These are phyloP conservation scores for Alternaria sp. DNA, from an alignment of 2,329 filamentous ascomycete species.

Conservation along the genomic window DNA sequence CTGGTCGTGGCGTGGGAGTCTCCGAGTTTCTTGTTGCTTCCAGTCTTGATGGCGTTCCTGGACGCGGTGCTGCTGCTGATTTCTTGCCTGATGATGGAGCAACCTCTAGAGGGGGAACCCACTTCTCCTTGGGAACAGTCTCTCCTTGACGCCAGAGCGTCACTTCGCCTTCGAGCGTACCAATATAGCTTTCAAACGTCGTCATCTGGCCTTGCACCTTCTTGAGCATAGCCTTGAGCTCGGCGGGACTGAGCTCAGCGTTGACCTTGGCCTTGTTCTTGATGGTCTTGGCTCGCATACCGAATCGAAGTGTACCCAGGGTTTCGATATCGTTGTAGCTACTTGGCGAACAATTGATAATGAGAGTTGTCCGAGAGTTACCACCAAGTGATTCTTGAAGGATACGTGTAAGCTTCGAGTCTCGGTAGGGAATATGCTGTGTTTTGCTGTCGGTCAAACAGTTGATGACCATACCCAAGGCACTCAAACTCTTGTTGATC, in stretches of 20 bases:
- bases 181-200: slow-evolving; percentile 87
- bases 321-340: slow-evolving; percentile 98
- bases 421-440: slow-evolving; percentile 93
- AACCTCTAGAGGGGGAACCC: slow-evolving; percentile 73
- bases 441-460: slow-evolving; percentile 96
- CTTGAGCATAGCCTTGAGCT: slow-evolving; percentile 91
- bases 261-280: slow-evolving; percentile 99
- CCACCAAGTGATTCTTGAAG: slow-evolving; percentile 96
- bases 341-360: slow-evolving; percentile 99
- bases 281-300: slow-evolving; percentile 96
- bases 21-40: slow-evolving; percentile 57
- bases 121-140: slow-evolving; percentile 85
- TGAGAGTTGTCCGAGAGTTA: slow-evolving; percentile 97
- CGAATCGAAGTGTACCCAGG: slow-evolving; percentile 88
- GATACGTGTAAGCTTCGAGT: slow-evolving; percentile 97
- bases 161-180: slow-evolving; percentile 83
- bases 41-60: slow-evolving; percentile 69
- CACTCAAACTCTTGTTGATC: slow-evolving; percentile 99
- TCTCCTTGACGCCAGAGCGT: slow-evolving; percentile 89
- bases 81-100: slow-evolving; percentile 62
- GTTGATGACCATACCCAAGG: slow-evolving; percentile 99
- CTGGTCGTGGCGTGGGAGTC: slow-evolving; percentile 59
- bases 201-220: slow-evolving; percentile 91
- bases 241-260: slow-evolving; percentile 92
- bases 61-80: slow-evolving; percentile 60